phyloP scores from a whole-genome alignment of 345 rosid genomes.

The Lumnitzera racemosa region DNA sequence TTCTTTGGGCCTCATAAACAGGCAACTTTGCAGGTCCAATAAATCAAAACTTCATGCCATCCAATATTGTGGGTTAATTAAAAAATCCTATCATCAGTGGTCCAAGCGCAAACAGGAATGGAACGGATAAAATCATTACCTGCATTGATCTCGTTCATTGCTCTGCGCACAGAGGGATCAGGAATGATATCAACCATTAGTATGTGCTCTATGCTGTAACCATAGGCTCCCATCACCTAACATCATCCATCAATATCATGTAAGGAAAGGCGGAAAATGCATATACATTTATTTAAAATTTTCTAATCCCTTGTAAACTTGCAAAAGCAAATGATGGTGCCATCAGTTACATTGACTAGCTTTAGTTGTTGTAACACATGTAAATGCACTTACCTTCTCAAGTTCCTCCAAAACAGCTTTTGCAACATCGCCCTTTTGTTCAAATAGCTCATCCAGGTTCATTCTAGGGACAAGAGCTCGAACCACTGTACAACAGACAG shows the following conservation, averaged over 20 bases:
- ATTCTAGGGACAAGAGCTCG: conserved; percentile 93
- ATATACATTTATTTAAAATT: not conserved
- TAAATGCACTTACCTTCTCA: conserved; percentile 51
- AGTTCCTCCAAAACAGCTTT: conserved; percentile 90
- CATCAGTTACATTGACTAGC: not conserved
- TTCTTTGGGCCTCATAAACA: no score
- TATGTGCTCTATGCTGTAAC: conserved; percentile 93
- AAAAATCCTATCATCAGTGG: no score
- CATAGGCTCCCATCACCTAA: conserved; percentile 94
- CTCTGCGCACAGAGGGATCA: conserved; percentile 79
- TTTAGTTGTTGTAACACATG: no score
- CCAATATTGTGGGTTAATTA: no score
- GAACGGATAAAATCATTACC: conserved; percentile 29
- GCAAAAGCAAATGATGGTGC: not conserved
- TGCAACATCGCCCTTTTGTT: conserved; percentile 98
- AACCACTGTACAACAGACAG: conserved; percentile 44
- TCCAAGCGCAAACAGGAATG: not conserved
- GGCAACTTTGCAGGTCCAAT: no score
- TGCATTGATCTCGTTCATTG: conserved; percentile 99
- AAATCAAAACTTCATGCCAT: no score
- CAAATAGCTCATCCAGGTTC: conserved; percentile 82
- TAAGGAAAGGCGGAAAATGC: not conserved
- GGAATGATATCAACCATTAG: conserved; percentile 96
- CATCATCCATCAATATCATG: conserved; percentile 5
- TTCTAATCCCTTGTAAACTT: not conserved